A percentile compares a stretch with the other conserved stretches of the same genome.
These are phyloP conservation scores for Lentithecium fluviatile DNA, from an alignment of 495 filamentous ascomycete genomes.

Conservation along the genomic window DNA sequence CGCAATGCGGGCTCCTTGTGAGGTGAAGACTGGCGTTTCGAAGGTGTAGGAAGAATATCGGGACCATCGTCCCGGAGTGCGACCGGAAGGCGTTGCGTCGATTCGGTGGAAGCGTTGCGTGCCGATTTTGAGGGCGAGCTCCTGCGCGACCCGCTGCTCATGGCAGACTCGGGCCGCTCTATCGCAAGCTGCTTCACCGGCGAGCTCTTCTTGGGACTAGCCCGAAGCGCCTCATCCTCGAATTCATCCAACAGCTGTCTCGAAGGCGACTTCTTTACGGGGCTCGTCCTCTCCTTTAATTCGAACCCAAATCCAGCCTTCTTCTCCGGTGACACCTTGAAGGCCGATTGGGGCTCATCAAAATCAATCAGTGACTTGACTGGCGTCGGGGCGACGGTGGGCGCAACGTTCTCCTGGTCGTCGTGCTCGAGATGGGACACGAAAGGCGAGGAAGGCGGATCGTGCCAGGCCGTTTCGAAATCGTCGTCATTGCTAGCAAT, in stretches of 20 bases:
- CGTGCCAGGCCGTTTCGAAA: conserved; percentile 33
- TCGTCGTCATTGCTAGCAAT: conserved; percentile 26
- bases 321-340: conserved; percentile 29
- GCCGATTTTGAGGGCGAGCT: conserved; percentile 26
- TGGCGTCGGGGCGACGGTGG: conserved; percentile 25
- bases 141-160: conserved; percentile 18
- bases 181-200: conserved; percentile 19
- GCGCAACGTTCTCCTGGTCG: conserved; percentile 37
- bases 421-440: conserved; percentile 36
- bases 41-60: neutral
- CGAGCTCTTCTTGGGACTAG: conserved; percentile 28
- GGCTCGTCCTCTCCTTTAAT: conserved; percentile 16
- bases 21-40: conserved; percentile 2
- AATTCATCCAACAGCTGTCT: conserved; percentile 20
- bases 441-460: conserved; percentile 44
- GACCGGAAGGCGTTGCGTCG: neutral
- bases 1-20: conserved; percentile 33
- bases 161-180: conserved; percentile 18
- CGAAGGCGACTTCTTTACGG: conserved; percentile 18
- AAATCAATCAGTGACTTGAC: conserved; percentile 6
- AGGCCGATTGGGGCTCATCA: conserved; percentile 25
- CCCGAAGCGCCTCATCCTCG: neutral
- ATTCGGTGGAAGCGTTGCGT: conserved; percentile 20
- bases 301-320: conserved; percentile 11
- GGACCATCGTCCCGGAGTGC: neutral